Percentiles rank a stretch among this genome's conserved stretches.
Conservation (phyloP, 768 basidiomycete species). For the Boletus rex-veris region DNA sequence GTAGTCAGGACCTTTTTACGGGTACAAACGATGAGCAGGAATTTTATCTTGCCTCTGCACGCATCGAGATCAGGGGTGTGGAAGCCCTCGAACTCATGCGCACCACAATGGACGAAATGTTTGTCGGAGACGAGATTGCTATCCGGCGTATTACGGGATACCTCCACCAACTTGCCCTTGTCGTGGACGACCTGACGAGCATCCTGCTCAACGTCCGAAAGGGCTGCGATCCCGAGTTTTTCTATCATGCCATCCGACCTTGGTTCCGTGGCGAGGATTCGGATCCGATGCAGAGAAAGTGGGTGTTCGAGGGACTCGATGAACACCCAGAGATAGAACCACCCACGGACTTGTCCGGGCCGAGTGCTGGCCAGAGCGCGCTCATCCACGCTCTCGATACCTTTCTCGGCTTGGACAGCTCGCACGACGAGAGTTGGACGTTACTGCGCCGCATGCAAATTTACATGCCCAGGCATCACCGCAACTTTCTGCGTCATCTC, state of each 20-base stretch:
- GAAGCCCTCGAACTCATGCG: conserved; percentile 85
- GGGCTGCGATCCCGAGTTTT: conserved; percentile 69
- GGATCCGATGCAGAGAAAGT: conserved; percentile 39
- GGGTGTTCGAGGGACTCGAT: conserved; percentile 62
- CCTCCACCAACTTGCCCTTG: conserved; percentile 55
- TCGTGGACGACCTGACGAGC: conserved; percentile 60
- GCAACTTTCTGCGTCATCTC: conserved; percentile 72
- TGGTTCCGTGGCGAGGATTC: conserved; percentile 79
- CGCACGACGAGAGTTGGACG: conserved; percentile 22
- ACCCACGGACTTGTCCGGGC: conserved; percentile 64
- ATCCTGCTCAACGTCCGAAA: conserved; percentile 64
- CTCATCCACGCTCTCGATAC: conserved; percentile 71
- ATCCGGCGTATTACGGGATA: conserved; percentile 61
- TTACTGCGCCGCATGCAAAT: conserved; percentile 72
- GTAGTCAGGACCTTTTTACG: conserved; percentile 70
- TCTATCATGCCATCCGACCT: conserved; percentile 70
- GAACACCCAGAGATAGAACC: conserved; percentile 39
- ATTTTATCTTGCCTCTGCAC: conserved; percentile 83
- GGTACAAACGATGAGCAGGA: conserved; percentile 75
- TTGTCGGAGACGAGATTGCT: conserved; percentile 68
- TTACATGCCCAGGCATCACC: conserved; percentile 84
- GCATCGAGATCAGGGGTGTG: conserved; percentile 84
- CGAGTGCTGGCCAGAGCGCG: conserved; percentile 80
- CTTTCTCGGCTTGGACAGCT: conserved; percentile 60
- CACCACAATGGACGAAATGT: conserved; percentile 81